phyloP scores from a whole-genome alignment of 2,329 filamentous ascomycete genomes.

The Sclerotinia glacialis region DNA sequence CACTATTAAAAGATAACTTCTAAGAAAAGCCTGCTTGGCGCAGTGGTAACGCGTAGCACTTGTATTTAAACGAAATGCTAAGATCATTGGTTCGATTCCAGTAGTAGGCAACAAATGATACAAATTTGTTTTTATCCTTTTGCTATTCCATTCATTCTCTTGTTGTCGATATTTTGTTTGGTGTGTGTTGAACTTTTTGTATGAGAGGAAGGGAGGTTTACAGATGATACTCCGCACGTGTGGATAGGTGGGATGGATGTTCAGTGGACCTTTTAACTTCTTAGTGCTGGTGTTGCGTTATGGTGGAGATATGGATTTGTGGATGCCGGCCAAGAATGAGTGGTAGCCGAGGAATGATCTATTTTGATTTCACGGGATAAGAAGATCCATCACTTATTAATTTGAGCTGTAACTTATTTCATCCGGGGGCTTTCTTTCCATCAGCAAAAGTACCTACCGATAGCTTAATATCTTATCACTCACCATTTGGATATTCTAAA shows the following conservation, averaged over 20 bases:
- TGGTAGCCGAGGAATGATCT: background rate
- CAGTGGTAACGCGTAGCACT: conserved; percentile 20
- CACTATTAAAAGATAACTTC: conserved; percentile 13
- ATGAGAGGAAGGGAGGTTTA: too few relatives aligned
- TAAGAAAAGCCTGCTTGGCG: conserved; percentile 2
- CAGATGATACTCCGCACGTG: too few relatives aligned
- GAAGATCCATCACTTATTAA: too few relatives aligned
- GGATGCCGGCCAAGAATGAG: background rate
- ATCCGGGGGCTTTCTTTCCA: too few relatives aligned
- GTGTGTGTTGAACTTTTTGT: too few relatives aligned
- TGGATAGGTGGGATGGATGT: background rate
- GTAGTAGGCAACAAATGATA: conserved; percentile 18
- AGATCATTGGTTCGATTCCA: conserved; percentile 21
- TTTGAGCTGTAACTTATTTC: too few relatives aligned
- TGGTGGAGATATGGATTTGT: background rate
- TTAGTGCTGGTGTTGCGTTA: background rate
- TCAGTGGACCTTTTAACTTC: background rate
- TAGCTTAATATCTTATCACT: too few relatives aligned
- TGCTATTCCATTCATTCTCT: background rate
- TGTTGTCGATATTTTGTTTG: background rate
- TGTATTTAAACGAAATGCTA: conserved; percentile 11
- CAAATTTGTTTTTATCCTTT: too few relatives aligned
- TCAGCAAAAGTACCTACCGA: too few relatives aligned
- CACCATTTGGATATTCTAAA: too few relatives aligned
- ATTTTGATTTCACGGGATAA: too few relatives aligned